Base-by-base conservation (phyloP, 495 filamentous ascomycete genomes). In the Corynascus novoguineensis region DNA sequence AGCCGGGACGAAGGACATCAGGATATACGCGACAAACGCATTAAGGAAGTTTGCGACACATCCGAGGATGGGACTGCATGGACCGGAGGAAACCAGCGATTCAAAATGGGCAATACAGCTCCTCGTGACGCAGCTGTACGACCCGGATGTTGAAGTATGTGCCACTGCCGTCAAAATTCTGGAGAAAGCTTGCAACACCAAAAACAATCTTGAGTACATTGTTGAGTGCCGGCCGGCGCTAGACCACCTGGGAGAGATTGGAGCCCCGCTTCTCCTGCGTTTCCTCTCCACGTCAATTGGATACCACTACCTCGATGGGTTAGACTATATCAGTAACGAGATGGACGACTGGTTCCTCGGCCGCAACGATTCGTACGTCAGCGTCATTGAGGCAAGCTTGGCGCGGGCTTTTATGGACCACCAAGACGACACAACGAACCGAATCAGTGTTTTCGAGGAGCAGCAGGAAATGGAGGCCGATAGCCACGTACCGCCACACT, bases 271-370 rank as follows among this genome's bases (percentile, higher is more conserved):
- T 27, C 83, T 98, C 19, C 77, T 98, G 55, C 86, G 93, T 56
- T 98, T 98, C 67, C 69, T 98, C 50, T 96, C 91, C 3, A 97
- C 95, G 0, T 95, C 89, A 0, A 88, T 97, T 31, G 93, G 93
- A 5, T 98, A 98, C 61, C 92, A 97, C 71, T 98, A 98, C 70
- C 76, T 98, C 4, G 90, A 98, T 69, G 93, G 90, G 8, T 78
- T 98, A 17, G 93, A 98, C 70, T 98, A 98, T 63, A 98, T 98
- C 67, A 93, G 90, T 38, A 90, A 93, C 62, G 95, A 97, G 67
- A 98, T 98, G 93, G 93, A 98, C 66, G 93, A 97, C 70, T 98
- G 93, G 93, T 98, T 97, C 66, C 81, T 86, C 48, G 93, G 95
- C 32, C 84, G 93, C 28, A 98, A 98, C 65, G 92, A 97, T 69